Evolutionary conservation across 768 basidiomycete genomes (phyloP).

Genomic region (Lactarius sanguifluus): DNA sequence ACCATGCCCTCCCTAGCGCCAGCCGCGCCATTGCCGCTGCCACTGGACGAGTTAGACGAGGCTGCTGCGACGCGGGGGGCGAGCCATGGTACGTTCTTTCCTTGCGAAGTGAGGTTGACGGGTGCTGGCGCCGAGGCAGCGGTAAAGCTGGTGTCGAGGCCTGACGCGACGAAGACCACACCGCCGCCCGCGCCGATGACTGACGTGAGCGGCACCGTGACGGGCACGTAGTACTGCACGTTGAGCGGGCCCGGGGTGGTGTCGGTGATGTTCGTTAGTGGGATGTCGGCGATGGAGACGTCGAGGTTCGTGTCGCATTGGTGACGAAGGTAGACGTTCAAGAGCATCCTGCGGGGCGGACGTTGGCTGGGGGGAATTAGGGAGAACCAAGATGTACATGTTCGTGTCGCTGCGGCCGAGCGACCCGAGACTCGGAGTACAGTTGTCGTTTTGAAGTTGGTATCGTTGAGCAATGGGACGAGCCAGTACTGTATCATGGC

Average conservation of each 20-base stretch:
- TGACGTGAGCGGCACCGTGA: too few species aligned
- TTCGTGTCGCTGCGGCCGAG: constrained; percentile 41
- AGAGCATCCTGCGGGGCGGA: too few species aligned
- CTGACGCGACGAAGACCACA: constrained; percentile 32
- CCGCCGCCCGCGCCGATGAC: constrained; percentile 35
- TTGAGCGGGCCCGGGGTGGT: constrained; percentile 49
- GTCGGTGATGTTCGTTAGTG: constrained; percentile 43
- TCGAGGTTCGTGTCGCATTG: too few species aligned
- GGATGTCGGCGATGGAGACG: neutral
- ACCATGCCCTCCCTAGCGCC: neutral
- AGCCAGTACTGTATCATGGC: constrained; percentile 42
- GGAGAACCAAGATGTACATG: constrained; percentile 34
- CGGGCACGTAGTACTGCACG: constrained; percentile 33
- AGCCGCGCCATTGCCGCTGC: neutral
- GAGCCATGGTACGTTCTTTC: constrained; percentile 31
- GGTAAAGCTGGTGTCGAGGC: constrained; percentile 40
- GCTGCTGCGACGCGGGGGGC: constrained; percentile 2
- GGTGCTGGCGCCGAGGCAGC: neutral
- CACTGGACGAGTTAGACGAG: neutral
- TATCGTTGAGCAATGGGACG: constrained; percentile 44
- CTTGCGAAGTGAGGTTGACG: constrained; percentile 30
- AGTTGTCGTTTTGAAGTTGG: constrained; percentile 23
- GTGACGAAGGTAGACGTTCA: too few species aligned
- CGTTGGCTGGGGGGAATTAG: too few species aligned
- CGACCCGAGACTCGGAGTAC: constrained; percentile 42